Base-by-base conservation (phyloP, 106 monocot species). In the Platanthera guangdongensis region DNA sequence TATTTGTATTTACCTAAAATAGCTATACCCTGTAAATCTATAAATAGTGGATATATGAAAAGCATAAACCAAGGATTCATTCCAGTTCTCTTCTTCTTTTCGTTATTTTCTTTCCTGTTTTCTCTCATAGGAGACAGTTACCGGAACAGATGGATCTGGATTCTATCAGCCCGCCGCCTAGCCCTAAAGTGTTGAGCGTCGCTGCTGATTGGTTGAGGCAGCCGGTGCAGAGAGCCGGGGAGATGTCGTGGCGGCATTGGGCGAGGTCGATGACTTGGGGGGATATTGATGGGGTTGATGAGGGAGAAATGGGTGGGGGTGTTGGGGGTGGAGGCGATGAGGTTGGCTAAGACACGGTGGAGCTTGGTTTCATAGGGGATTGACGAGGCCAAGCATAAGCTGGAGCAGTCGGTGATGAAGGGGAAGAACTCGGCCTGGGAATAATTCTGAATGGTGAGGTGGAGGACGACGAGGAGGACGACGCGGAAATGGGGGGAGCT, bases 211-310 rank as follows among this genome's bases (percentile, higher is more conserved):
- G 47, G 71, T 14, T 19, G 49, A 71, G 71, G 8, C 71, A 71
- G 19, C 15, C 0, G 48, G 71, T 4, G 16, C 71, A 71, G 19
- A 49, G n/a, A 7, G 71, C 5, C 4, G 47, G 11, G 11, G 47
- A 45, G 71, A 50, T 6, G 49, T 71, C 71, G 16, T 48, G 48
- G 71, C 71, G 71, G 71, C 71, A 71, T 49, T 71, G 71, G 2
- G 71, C 71, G 6, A 49, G 47, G 48, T 48, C 71, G 49, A n/a
- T 49, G 18, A 71, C 13, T 8, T 9, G 8, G 8, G 71, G n/a
- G 15, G 39, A 4, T 13, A 32, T 32, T 32, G 30, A n/a, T 13
- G 45, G 39, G 12, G 39, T 10, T 25, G 8, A 12, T 46, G 63
- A 25, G 6, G 32, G 39, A 45, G 39, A 45, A 68, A 10, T 39